Percentiles rank a stretch among this genome's conserved stretches.
phyloP scores from a whole-genome alignment of 208 protist genomes.

The Trypanosoma scelopori region DNA sequence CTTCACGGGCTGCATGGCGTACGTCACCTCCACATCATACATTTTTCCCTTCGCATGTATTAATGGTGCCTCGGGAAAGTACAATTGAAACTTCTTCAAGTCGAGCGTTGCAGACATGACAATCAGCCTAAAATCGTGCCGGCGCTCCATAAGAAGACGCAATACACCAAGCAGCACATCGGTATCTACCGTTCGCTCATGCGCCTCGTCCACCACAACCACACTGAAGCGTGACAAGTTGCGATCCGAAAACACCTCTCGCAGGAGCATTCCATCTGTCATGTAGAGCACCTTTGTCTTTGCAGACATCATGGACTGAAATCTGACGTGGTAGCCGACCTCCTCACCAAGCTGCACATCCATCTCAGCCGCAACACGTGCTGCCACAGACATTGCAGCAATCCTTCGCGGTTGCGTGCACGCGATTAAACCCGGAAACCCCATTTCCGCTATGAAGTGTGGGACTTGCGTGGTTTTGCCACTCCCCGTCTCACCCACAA shows the following conservation, averaged over 20 bases:
- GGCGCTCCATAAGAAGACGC: slow-evolving; percentile 74
- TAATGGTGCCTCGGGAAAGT: slow-evolving; percentile 96
- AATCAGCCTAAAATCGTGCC: slow-evolving; percentile 90
- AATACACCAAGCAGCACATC: slow-evolving; percentile 98
- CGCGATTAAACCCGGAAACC: slow-evolving; percentile 39
- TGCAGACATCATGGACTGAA: slow-evolving; percentile 93
- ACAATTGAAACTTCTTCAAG: slow-evolving; percentile 96
- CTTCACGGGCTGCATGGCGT: slow-evolving; percentile 76
- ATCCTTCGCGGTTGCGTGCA: slow-evolving; percentile 99
- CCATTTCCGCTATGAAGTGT: slow-evolving; percentile 86
- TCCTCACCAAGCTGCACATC: slow-evolving; percentile 95
- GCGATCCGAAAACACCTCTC: slow-evolving; percentile 93
- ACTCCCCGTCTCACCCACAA: slow-evolving; percentile 95
- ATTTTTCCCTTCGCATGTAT: slow-evolving; percentile 97
- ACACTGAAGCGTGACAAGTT: slow-evolving; percentile 92
- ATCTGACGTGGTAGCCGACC: slow-evolving; percentile 99
- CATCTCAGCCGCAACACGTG: slow-evolving; percentile 98
- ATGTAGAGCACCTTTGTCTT: slow-evolving; percentile 98
- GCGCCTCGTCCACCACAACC: slow-evolving; percentile 99
- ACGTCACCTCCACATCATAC: slow-evolving; percentile 85
- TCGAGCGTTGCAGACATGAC: slow-evolving; percentile 98
- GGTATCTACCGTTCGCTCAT: slow-evolving; percentile 99
- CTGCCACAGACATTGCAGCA: slow-evolving; percentile 97
- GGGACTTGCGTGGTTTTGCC: slow-evolving; percentile 97
- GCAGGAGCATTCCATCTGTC: slow-evolving; percentile 99